These are phyloP conservation scores for Salix arbutifolia DNA, from an alignment of 345 rosid genomes.

Conservation along the genomic window DNA sequence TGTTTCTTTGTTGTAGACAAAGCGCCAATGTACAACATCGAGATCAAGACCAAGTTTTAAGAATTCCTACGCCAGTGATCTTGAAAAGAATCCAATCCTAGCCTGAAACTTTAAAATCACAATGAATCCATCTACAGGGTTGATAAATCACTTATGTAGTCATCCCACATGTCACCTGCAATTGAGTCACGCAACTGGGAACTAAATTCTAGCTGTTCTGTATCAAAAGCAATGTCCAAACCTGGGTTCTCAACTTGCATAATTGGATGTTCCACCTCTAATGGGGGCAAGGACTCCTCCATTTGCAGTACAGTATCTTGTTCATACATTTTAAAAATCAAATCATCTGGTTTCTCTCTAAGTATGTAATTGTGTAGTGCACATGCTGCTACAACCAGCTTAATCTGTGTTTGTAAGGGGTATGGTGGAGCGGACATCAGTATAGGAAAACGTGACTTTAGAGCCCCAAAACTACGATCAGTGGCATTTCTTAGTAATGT, in stretches of 20 bases:
- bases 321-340: constrained; percentile 53
- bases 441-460: constrained; percentile 82
- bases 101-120: constrained; percentile 16
- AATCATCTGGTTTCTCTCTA: constrained; percentile 70
- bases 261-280: constrained; percentile 34
- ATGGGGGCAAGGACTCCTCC: constrained; percentile 36
- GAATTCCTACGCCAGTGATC: constrained; percentile 13
- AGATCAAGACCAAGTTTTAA: constrained; percentile 18
- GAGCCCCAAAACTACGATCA: constrained; percentile 53
- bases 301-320: constrained; percentile 30
- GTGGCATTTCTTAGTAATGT: constrained; percentile 44
- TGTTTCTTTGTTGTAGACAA: constrained; percentile 24
- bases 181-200: constrained; percentile 62
- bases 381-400: constrained; percentile 76
- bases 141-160: constrained; percentile 46
- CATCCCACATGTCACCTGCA: constrained; percentile 64
- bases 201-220: constrained; percentile 40
- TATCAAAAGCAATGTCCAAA: constrained; percentile 33
- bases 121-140: constrained; percentile 34
- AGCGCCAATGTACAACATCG: constrained; percentile 25
- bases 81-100: constrained; percentile 22
- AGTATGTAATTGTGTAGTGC: constrained; percentile 78
- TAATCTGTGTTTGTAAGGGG: constrained; percentile 81
- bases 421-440: constrained; percentile 82
- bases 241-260: constrained; percentile 32